Percentiles rank a stretch among this genome's conserved stretches.
Conservation (phyloP, 1,284 basidiomycete species). For the Apiotrichum montevideense region DNA sequence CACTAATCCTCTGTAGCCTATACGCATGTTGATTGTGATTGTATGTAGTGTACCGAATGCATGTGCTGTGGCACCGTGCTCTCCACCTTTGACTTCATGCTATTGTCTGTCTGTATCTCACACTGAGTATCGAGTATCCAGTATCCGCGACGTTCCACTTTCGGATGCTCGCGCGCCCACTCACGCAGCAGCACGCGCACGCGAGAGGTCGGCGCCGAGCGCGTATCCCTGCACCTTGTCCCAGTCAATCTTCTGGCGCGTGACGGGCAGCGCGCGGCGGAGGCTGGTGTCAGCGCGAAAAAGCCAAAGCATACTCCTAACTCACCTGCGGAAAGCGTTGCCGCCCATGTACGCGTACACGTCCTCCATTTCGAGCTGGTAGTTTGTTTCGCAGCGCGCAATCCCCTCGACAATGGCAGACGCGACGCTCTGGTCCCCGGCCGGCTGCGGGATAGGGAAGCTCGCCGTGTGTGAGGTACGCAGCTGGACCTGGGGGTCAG, state of each 20-base stretch:
- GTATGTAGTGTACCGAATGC: no score
- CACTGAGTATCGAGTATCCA: no score
- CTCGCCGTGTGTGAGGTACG: conserved; percentile 64
- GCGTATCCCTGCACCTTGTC: conserved; percentile 82
- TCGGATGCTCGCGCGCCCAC: no score
- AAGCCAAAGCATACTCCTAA: no score
- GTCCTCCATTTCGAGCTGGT: conserved; percentile 71
- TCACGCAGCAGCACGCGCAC: conserved; percentile 15
- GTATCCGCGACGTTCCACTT: no score
- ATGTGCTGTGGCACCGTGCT: no score
- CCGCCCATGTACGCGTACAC: conserved; percentile 80
- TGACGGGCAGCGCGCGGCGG: conserved; percentile 78
- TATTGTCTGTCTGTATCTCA: no score
- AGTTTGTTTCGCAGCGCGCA: conserved; percentile 70
- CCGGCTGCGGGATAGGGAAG: conserved; percentile 60
- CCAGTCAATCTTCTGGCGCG: conserved; percentile 90
- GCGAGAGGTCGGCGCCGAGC: conserved; percentile 70
- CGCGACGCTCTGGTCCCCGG: conserved; percentile 50
- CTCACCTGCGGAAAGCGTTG: conserved; percentile 70
- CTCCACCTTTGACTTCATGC: no score
- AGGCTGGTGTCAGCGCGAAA: conserved; percentile 51
- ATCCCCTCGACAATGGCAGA: conserved; percentile 64
- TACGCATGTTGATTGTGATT: no score
- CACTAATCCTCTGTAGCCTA: no score
- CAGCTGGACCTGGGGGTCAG: conserved; percentile 66